These are phyloP conservation scores for Monosporascus sp. DNA, from an alignment of 2,329 filamentous ascomycete genomes.

Conservation along the genomic window DNA sequence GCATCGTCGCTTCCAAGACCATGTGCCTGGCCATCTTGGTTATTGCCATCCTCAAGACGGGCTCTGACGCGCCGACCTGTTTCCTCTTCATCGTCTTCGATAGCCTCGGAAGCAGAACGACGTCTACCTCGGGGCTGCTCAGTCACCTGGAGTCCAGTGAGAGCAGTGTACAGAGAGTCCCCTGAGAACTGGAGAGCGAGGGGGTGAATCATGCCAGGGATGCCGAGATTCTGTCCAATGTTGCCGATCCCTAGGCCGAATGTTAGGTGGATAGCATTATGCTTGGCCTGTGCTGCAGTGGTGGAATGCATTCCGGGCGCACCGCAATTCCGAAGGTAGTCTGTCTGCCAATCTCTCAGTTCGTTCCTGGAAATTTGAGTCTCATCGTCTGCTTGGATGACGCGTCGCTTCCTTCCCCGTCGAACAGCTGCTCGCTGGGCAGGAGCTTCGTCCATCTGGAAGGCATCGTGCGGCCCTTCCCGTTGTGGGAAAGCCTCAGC, in stretches of 20 bases:
- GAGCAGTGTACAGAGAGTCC: slow-evolving; percentile 31
- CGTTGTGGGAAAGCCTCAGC: slow-evolving; percentile 29
- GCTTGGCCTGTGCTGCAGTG: slow-evolving; percentile 32
- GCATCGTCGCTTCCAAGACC: slow-evolving; percentile 20
- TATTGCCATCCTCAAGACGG: slow-evolving; percentile 22
- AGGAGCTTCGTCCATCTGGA: slow-evolving; percentile 7
- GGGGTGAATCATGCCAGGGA: slow-evolving; percentile 32
- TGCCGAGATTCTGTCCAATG: slow-evolving; percentile 27
- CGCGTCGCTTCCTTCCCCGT: slow-evolving; percentile 17
- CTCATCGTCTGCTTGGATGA: slow-evolving; percentile 21
- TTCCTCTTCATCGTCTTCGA: slow-evolving; percentile 30
- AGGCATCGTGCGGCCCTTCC: slow-evolving; percentile 12
- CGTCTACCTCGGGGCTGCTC: slow-evolving; percentile 21
- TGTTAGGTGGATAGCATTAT: slow-evolving; percentile 33
- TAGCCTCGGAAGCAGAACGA: slow-evolving; percentile 39
- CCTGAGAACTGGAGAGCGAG: slow-evolving; percentile 43
- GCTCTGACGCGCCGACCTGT: slow-evolving; percentile 32
- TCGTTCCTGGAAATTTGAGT: slow-evolving; percentile 31
- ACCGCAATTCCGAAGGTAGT: slow-evolving; percentile 46
- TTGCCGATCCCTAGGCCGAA: slow-evolving; percentile 34
- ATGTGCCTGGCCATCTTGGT: slow-evolving; percentile 15
- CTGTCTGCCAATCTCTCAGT: slow-evolving; percentile 34
- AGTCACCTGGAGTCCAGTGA: slow-evolving; percentile 29
- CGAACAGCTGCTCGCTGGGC: slow-evolving; percentile 9
- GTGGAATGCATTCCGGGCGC: slow-evolving; percentile 19